These are phyloP conservation scores for Castanea mollissima DNA, from an alignment of 306 rosid genomes.

Conservation along the genomic window DNA sequence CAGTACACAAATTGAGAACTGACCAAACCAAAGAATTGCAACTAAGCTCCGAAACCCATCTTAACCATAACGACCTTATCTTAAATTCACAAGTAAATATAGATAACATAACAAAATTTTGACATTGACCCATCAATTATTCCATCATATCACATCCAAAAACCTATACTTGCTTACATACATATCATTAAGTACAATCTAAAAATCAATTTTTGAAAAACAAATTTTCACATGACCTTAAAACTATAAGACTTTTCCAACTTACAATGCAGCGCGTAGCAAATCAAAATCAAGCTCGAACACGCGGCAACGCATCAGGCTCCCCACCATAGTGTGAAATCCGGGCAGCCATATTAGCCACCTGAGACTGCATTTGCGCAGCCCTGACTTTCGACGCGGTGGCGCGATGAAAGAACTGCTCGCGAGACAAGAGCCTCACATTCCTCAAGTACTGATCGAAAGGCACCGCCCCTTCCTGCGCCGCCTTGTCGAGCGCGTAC, in stretches of 20 bases:
- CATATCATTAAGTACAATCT: not conserved
- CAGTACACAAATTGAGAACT: not conserved
- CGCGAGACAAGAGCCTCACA: constrained; percentile 79
- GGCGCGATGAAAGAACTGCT: constrained; percentile 87
- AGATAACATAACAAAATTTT: constrained; percentile 1
- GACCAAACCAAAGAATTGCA: not conserved
- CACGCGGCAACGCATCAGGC: not conserved
- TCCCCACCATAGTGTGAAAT: constrained; percentile 49
- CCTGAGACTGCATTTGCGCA: constrained; percentile 87
- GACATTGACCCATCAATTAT: not conserved
- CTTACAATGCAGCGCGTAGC: not conserved
- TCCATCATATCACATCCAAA: constrained; percentile 7
- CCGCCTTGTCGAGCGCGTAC: constrained; percentile 79
- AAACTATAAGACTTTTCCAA: not conserved
- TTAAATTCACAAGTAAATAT: not conserved
- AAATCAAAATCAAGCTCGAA: not conserved
- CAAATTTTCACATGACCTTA: constrained; percentile 22
- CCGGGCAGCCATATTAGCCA: constrained; percentile 76
- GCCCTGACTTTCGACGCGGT: constrained; percentile 70
- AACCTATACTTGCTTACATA: not conserved
- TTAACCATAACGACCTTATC: not conserved
- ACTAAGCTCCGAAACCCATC: no score
- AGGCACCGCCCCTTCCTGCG: constrained; percentile 67
- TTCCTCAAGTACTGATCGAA: constrained; percentile 83
- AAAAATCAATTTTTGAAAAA: not conserved